Conservation (phyloP, 306 rosid genomes). For the Pterocarpus santalinus region DNA sequence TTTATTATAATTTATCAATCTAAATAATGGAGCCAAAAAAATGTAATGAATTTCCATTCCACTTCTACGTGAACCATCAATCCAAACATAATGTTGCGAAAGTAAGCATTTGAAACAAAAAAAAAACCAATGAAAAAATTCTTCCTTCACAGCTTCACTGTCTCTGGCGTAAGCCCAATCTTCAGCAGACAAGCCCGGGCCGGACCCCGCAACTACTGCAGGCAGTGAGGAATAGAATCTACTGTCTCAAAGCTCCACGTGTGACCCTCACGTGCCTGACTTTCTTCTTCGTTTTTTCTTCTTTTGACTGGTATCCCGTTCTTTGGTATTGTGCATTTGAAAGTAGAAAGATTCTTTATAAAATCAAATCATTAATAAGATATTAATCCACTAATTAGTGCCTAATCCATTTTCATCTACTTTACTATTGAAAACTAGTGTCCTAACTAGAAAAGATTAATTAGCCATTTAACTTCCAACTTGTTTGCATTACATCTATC, state of each 20-base stretch:
- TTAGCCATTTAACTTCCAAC: background rate
- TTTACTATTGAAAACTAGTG: background rate
- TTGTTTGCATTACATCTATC: slow-evolving; percentile 1
- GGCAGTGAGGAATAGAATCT: slow-evolving; percentile 42
- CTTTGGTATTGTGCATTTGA: background rate
- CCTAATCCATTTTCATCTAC: slow-evolving; percentile 6
- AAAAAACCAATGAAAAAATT: background rate
- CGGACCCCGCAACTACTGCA: slow-evolving; percentile 32
- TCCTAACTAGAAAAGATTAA: background rate
- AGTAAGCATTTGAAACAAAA: background rate
- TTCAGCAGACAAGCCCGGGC: slow-evolving; percentile 33
- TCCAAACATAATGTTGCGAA: no score
- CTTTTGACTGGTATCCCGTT: slow-evolving; percentile 18
- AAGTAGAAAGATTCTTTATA: slow-evolving; percentile 7
- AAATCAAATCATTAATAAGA: slow-evolving; percentile 35
- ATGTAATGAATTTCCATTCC: no score
- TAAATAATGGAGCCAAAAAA: no score
- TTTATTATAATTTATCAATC: no score
- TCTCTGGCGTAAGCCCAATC: slow-evolving; percentile 7
- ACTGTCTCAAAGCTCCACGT: slow-evolving; percentile 37
- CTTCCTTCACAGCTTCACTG: background rate
- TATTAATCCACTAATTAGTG: slow-evolving; percentile 33
- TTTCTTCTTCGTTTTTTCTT: background rate
- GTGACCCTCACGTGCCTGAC: slow-evolving; percentile 40
- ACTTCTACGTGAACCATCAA: no score